phyloP scores from a whole-genome alignment of 2,329 filamentous ascomycete species.

The Coniochaeta pulveracea region DNA sequence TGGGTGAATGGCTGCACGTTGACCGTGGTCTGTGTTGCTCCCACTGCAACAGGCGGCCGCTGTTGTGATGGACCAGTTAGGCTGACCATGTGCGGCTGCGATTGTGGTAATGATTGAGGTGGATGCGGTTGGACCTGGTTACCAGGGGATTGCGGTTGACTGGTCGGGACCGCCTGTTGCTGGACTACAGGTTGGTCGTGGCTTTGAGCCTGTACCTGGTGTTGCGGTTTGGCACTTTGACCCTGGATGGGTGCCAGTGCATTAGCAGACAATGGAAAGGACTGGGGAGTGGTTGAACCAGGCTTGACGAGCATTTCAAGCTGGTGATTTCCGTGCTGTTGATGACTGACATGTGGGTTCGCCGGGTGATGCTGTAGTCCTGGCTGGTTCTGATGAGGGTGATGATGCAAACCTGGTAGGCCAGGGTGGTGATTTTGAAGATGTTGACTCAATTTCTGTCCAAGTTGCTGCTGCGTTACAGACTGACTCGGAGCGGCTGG shows the following conservation, averaged over 20 bases:
- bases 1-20: conserved; percentile 1
- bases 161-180: neutral
- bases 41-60: neutral
- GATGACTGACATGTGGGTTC: too few relatives aligned
- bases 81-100: neutral
- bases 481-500: neutral
- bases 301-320: too few relatives aligned
- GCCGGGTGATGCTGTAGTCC: neutral
- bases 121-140: neutral
- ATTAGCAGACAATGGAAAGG: too few relatives aligned
- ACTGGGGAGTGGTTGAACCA: too few relatives aligned
- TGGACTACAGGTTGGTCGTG: neutral
- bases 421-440: neutral
- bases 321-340: neutral
- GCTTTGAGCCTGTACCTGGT: neutral
- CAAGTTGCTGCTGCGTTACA: neutral
- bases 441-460: neutral
- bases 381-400: neutral
- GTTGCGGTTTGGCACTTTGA: too few relatives aligned
- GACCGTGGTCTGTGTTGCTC: neutral
- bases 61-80: neutral
- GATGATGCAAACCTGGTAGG: neutral
- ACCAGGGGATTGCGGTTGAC: neutral
- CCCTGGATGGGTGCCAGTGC: too few relatives aligned
- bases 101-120: neutral